Percentiles rank a stretch among this genome's conserved stretches.
These are phyloP conservation scores for Aechmea fasciata DNA, from an alignment of 176 grass and related monocot genomes.

Conservation along the genomic window DNA sequence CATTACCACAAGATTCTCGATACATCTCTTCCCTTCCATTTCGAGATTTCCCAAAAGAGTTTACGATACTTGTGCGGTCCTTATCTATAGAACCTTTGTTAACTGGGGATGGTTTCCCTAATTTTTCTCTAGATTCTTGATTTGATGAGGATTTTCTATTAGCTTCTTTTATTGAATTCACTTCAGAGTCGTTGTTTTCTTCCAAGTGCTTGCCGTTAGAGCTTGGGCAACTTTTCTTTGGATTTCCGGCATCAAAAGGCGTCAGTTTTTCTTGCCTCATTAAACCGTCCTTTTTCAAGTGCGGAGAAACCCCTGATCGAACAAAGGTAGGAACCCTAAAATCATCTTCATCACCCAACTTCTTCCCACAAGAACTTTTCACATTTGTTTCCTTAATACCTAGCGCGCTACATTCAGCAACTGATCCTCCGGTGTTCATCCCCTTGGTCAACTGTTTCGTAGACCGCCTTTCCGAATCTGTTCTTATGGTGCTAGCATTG, in stretches of 20 bases:
- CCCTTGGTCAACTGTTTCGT: neutral
- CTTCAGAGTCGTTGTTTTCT: neutral
- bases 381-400: neutral
- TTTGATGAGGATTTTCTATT: neutral
- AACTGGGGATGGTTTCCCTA: neutral
- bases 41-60: neutral
- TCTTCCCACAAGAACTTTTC: neutral
- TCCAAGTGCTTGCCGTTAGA: neutral
- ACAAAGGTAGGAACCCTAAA: conserved; percentile 12
- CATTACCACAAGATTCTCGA: conserved; percentile 2
- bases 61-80: neutral
- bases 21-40: neutral
- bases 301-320: neutral
- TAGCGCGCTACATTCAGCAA: neutral
- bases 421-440: neutral
- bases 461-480: neutral
- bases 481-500: neutral
- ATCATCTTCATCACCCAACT: conserved; percentile 11
- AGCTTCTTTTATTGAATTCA: neutral
- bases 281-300: neutral
- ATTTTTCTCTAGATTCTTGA: neutral
- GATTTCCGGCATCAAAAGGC: neutral
- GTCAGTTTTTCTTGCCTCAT: neutral
- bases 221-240: neutral
- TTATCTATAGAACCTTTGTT: neutral